A percentile compares a stretch with the other conserved stretches of the same genome.
phyloP scores from a whole-genome alignment of 805 yeast genomes.

The Tetrapisispora namnaoensis region DNA sequence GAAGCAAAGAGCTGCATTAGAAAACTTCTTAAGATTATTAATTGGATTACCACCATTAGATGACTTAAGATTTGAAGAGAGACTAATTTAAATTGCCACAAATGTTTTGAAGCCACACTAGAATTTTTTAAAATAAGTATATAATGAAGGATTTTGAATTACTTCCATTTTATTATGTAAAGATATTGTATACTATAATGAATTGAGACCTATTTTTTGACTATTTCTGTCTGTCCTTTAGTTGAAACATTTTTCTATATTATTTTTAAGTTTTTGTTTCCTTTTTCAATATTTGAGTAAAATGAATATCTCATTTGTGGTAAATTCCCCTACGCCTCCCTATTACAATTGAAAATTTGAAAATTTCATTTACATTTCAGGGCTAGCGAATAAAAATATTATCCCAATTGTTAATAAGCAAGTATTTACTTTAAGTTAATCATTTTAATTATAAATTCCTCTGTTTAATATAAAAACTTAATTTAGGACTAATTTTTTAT shows the following conservation, averaged over 20 bases:
- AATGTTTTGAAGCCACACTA: too few species aligned
- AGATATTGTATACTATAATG: neutral
- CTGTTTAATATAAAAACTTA: too few species aligned
- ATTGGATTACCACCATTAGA: constrained; percentile 85
- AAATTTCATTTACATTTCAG: neutral
- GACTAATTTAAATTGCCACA: constrained; percentile 29
- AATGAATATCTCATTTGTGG: too few species aligned
- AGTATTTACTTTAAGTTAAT: neutral
- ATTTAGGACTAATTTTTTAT: neutral
- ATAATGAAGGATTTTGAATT: neutral
- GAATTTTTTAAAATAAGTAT: neutral
- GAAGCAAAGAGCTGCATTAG: constrained; percentile 89
- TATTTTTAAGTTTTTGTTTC: too few species aligned
- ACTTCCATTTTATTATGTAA: neutral
- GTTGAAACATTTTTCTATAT: too few species aligned
- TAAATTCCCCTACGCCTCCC: too few species aligned
- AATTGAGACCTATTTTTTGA: too few species aligned
- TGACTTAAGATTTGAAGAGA: constrained; percentile 91
- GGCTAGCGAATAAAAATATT: neutral
- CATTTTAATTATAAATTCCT: too few species aligned
- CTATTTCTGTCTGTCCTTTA: too few species aligned
- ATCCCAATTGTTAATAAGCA: too few species aligned
- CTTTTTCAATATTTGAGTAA: too few species aligned
- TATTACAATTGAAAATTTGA: too few species aligned
- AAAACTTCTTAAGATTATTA: constrained; percentile 78